Evolutionary conservation across 2,329 filamentous ascomycete species (phyloP).

Genomic region (Dactylellina sp.): DNA sequence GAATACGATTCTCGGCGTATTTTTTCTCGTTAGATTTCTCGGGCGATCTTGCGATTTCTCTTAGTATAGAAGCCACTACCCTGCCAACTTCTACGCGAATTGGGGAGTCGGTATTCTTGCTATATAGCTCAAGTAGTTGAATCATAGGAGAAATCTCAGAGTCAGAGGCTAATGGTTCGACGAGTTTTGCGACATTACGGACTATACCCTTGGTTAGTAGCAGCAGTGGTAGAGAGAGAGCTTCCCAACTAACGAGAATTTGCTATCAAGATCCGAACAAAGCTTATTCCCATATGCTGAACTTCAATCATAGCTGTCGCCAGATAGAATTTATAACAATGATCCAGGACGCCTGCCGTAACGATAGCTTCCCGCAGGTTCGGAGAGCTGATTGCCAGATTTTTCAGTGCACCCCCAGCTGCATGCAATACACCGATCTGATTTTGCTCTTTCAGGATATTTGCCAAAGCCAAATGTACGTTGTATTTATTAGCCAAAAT

Average conservation of each 20-base stretch:
- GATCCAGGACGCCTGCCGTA: constrained; percentile 17
- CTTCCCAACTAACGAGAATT: constrained; percentile 64
- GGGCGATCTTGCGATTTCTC: constrained; percentile 62
- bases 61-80: constrained; percentile 65
- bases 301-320: constrained; percentile 64
- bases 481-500: constrained; percentile 64
- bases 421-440: constrained; percentile 65
- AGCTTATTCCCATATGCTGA: constrained; percentile 64
- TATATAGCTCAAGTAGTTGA: constrained; percentile 64
- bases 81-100: constrained; percentile 67
- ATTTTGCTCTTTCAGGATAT: constrained; percentile 63
- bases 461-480: constrained; percentile 64
- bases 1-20: constrained; percentile 62
- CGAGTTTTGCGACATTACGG: constrained; percentile 63
- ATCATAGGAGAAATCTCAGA: constrained; percentile 53
- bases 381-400: constrained; percentile 64
- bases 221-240: constrained; percentile 63
- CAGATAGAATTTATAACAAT: constrained; percentile 59
- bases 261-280: constrained; percentile 64
- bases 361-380: constrained; percentile 18
- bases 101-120: constrained; percentile 65
- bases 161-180: constrained; percentile 62
- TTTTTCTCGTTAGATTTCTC: constrained; percentile 58
- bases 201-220: constrained; percentile 61
- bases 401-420: constrained; percentile 66